Evolutionary conservation across 179 eudicot species (phyloP).

Genomic region (Spinacia oleracea): DNA sequence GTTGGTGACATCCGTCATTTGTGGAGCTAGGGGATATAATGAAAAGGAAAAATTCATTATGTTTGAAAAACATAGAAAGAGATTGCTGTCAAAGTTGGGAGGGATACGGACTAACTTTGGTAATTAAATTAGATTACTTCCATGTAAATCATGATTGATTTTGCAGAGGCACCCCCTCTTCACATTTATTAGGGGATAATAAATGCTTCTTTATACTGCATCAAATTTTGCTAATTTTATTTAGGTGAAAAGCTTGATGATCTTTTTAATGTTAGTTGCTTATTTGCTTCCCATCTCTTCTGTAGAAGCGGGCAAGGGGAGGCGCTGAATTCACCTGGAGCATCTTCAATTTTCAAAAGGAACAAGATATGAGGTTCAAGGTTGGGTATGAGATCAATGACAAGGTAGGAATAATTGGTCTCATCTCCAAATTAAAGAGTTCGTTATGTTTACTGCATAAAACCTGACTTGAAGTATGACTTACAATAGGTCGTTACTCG

Average conservation of each 20-base stretch:
- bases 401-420: slow-evolving; percentile 48
- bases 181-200: neutral
- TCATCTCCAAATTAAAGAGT: neutral
- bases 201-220: neutral
- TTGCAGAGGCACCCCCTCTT: neutral
- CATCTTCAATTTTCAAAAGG: slow-evolving; percentile 64
- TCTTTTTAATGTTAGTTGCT: neutral
- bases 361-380: slow-evolving; percentile 85
- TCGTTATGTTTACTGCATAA: neutral
- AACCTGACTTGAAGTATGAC: neutral
- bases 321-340: slow-evolving; percentile 74
- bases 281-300: slow-evolving; percentile 19
- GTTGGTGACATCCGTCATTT: neutral
- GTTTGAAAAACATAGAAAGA: neutral
- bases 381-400: slow-evolving; percentile 72
- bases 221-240: neutral
- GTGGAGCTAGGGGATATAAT: neutral
- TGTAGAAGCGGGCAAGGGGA: slow-evolving; percentile 56
- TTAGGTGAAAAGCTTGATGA: neutral
- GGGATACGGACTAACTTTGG: neutral
- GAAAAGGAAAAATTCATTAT: neutral
- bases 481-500: neutral
- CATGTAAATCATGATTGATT: neutral
- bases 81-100: neutral
- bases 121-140: neutral